Evolutionary conservation across 768 basidiomycete genomes (phyloP).

Genomic region (Amyloporia xantha): DNA sequence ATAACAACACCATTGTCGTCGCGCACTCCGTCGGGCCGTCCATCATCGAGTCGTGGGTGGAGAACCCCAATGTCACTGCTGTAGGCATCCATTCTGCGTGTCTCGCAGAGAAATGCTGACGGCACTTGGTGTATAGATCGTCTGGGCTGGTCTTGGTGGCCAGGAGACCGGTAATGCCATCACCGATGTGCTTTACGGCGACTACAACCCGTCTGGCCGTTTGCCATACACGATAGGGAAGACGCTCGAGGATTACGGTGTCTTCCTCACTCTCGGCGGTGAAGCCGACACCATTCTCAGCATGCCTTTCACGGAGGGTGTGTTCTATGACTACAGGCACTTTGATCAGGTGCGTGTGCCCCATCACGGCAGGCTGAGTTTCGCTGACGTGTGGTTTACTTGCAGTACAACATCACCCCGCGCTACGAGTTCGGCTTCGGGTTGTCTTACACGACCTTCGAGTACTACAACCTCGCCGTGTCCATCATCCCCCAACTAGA

Average conservation of each 20-base stretch:
- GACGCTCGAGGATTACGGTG: slow-evolving; percentile 37
- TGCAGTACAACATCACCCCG: slow-evolving; percentile 61
- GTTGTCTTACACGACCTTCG: slow-evolving; percentile 77
- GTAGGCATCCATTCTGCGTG: slow-evolving; percentile 11
- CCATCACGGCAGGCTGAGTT: neutral
- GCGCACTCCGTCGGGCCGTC: slow-evolving; percentile 42
- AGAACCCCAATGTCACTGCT: slow-evolving; percentile 45
- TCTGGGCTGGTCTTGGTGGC: slow-evolving; percentile 36
- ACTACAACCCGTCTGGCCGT: slow-evolving; percentile 42
- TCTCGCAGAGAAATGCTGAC: neutral
- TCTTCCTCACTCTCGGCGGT: slow-evolving; percentile 22
- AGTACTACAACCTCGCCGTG: slow-evolving; percentile 55
- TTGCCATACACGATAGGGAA: slow-evolving; percentile 51
- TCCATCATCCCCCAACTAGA: slow-evolving; percentile 30
- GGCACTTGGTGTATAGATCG: slow-evolving; percentile 9
- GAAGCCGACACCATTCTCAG: slow-evolving; percentile 21
- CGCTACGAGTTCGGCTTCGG: slow-evolving; percentile 91
- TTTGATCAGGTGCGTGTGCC: slow-evolving; percentile 29
- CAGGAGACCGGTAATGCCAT: slow-evolving; percentile 47
- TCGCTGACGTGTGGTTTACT: neutral
- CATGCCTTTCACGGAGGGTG: slow-evolving; percentile 33
- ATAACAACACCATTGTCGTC: slow-evolving; percentile 69
- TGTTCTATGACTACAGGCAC: slow-evolving; percentile 31
- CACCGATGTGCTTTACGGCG: slow-evolving; percentile 45
- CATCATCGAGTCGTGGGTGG: slow-evolving; percentile 39